Base-by-base conservation (phyloP, 306 rosid genomes). In the Neltuma alba region DNA sequence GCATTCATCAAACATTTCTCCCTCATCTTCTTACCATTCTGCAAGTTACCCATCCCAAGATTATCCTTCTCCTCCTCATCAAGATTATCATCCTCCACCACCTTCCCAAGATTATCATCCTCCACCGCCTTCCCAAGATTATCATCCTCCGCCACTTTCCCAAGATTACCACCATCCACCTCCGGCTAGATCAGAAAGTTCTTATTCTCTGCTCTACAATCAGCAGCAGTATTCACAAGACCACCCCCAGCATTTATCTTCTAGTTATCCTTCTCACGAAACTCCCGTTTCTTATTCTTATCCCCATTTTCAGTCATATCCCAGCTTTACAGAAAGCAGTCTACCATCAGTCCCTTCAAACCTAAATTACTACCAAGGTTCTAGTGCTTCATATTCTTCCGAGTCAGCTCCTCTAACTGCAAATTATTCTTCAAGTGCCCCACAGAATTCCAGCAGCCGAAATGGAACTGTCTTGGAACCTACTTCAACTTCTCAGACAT, bases 291-390 rank as follows among this genome's bases (percentile, higher is more conserved):
- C 88, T 72, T 72, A 66, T 74, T 41, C 88, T 6, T 93, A 85
- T 82, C 86, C 97, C 74, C 84, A 93, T 86, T 96, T 96, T 79
- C 98, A 93, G 87, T 89, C 98, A 36, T 93, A 96, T 83, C 99
- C 99, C 68, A 92, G 99, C 84, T 96, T 93, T 85, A 72, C 98
- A 1, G 98, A 96, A 28, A 92, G 93, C 83, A 93, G 87, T 79
- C 82, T 96, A 70, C 98, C 99, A 8, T 85, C 94, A 5, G 92
- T 86, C 52, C 88, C 99, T 16, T 58, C 94, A 75, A 89, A 89
- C 58, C 74, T 78, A 70, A 83, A 83, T 9, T 87, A 85, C 81
- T 83, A 85, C 80, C 98, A 91, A 83, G 94, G 97, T 60, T 76
- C 93, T 14, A 97, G 93, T 81, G 81, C 92, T 78, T 79, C 92